A percentile compares a stretch with the other conserved stretches of the same genome.
phyloP scores from a whole-genome alignment of 805 yeast genomes.

The Maudiozyma pseudohumilis region DNA sequence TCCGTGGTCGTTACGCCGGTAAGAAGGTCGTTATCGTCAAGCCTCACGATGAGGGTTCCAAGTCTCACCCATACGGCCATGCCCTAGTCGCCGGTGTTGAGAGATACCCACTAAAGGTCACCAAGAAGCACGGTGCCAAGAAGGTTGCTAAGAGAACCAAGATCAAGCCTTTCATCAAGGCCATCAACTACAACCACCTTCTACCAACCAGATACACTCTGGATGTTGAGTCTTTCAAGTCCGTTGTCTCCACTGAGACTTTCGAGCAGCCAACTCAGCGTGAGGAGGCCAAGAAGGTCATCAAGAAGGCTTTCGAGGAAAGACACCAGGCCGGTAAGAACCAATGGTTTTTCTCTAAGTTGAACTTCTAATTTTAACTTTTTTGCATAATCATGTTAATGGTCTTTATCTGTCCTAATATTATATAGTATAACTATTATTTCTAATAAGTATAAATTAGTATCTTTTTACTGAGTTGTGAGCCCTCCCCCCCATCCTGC shows the following conservation, averaged over 20 bases:
- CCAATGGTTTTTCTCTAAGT: conserved; percentile 99
- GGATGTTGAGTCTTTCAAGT: conserved; percentile 92
- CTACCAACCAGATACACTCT: conserved; percentile 99
- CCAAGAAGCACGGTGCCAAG: conserved; percentile 92
- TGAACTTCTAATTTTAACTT: conserved; percentile 56
- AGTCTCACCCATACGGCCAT: conserved; percentile 97
- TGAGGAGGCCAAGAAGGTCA: conserved; percentile 97
- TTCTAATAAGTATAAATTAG: conserved; percentile 3
- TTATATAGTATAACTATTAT: conserved; percentile 5
- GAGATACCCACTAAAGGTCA: conserved; percentile 94
- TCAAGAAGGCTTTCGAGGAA: conserved; percentile 98
- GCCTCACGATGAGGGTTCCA: conserved; percentile 98
- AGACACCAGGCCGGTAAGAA: conserved; percentile 99
- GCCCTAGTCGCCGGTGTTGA: conserved; percentile 99
- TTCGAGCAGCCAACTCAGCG: conserved; percentile 96
- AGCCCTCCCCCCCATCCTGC: too few species aligned
- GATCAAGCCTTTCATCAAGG: conserved; percentile 98
- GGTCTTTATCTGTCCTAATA: conserved; percentile 3
- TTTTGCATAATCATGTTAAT: conserved; percentile 3
- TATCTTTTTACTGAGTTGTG: conserved; percentile 4
- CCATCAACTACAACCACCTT: conserved; percentile 98
- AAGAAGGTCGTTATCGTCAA: conserved; percentile 98
- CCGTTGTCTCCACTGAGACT: conserved; percentile 84
- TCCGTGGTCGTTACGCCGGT: conserved; percentile 99
- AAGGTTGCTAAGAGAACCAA: conserved; percentile 94